Conservation (phyloP, 2,329 filamentous ascomycete species). For the Helotiales sp. region DNA sequence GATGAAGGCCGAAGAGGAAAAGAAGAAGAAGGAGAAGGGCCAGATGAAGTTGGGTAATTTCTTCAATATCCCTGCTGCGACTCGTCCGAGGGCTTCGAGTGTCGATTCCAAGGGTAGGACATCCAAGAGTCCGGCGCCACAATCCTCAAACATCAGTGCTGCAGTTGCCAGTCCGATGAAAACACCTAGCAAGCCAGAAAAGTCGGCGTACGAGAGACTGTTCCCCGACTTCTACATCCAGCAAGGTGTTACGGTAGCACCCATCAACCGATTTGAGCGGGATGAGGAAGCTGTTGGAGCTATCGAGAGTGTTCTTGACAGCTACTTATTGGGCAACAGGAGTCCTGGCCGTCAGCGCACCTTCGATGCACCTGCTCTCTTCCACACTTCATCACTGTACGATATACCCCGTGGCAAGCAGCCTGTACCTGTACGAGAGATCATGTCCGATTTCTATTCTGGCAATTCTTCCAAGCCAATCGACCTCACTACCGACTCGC, state of each 20-base stretch:
- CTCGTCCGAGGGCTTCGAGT: constrained; percentile 26
- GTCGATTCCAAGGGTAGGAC: constrained; percentile 32
- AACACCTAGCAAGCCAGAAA: constrained; percentile 39
- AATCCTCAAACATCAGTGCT: constrained; percentile 25
- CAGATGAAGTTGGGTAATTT: constrained; percentile 47
- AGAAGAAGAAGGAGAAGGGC: constrained; percentile 52
- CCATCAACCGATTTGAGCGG: constrained; percentile 56
- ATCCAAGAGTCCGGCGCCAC: constrained; percentile 37
- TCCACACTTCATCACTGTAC: constrained; percentile 49
- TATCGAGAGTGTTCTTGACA: constrained; percentile 58
- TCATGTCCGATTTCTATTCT: constrained; percentile 39
- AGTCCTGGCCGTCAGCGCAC: constrained; percentile 49
- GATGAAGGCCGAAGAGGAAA: constrained; percentile 52
- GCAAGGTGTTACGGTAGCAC: constrained; percentile 73
- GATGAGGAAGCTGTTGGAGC: constrained; percentile 60
- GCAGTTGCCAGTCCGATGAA: constrained; percentile 13
- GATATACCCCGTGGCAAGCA: constrained; percentile 50
- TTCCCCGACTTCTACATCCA: constrained; percentile 86
- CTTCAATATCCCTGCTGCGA: constrained; percentile 29
- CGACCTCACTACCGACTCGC: constrained; percentile 42
- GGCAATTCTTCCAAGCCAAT: constrained; percentile 36
- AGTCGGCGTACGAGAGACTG: constrained; percentile 63
- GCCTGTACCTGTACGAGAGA: constrained; percentile 37
- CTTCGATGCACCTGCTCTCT: constrained; percentile 53
- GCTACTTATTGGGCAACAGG: constrained; percentile 54